Conservation (phyloP, 352 stramenopile genomes). For the Thraustochytrium sp. region DNA sequence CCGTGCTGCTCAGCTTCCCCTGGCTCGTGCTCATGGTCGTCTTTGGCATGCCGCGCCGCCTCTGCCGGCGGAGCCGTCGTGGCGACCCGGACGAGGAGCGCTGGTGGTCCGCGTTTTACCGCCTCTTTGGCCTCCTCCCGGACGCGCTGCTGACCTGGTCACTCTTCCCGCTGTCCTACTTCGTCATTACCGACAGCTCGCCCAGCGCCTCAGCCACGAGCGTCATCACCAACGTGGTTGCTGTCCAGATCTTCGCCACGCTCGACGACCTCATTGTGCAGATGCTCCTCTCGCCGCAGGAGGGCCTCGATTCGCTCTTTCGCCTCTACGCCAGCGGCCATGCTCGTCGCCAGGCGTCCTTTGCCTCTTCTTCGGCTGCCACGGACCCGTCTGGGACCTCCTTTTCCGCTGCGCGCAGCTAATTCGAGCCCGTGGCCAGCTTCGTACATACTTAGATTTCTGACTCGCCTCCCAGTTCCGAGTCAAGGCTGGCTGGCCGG, state of each 20-base stretch:
- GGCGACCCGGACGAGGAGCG: not conserved
- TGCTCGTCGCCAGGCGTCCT: too few relatives aligned
- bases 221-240: slow-evolving; percentile 32
- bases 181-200: slow-evolving; percentile 18
- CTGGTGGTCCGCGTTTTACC: slow-evolving; percentile 10
- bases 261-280: slow-evolving; percentile 39
- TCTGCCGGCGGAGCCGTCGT: not conserved
- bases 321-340: not conserved
- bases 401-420: not conserved
- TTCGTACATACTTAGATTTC: too few relatives aligned
- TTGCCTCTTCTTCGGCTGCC: too few relatives aligned
- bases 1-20: not conserved
- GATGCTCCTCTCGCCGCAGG: slow-evolving; percentile 29
- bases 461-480: too few relatives aligned
- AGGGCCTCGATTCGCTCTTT: slow-evolving; percentile 28
- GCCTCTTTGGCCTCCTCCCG: slow-evolving; percentile 6
- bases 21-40: not conserved
- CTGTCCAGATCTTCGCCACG: slow-evolving; percentile 38
- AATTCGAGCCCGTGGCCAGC: too few relatives aligned
- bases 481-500: too few relatives aligned
- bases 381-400: not conserved
- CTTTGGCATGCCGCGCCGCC: not conserved
- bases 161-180: slow-evolving; percentile 38
- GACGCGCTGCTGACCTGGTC: slow-evolving; percentile 32
- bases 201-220: not conserved